Base-by-base conservation (phyloP, 2,329 filamentous ascomycete species). In the Verticillium tricorpus region DNA sequence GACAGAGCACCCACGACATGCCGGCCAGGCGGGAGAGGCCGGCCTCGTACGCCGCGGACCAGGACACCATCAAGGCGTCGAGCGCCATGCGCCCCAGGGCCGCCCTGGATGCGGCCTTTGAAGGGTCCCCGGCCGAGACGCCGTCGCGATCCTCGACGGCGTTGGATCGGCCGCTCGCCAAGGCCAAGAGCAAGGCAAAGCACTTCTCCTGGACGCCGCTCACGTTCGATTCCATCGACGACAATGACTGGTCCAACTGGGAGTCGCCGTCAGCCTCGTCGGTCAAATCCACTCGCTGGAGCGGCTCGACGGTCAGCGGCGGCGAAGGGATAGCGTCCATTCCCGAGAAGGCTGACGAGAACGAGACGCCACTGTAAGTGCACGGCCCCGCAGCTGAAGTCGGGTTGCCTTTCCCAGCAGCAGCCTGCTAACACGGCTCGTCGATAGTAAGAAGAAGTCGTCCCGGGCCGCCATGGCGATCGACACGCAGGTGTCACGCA, bases 231-330 rank as follows among this genome's bases (percentile, higher is more conserved):
- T 77, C 79, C 54, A 76, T 84, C 61, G 82, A 88, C 64, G 86
- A 87, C 68, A 84, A 81, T 66, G 85, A 87, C 72, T 89, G 86
- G 86, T 80, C 83, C 8, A 88, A 82, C 71, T 89, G 87, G 86
- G 86, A 89, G 63, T 80, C 79, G 19, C 79, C 81, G 52, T 40
- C 60, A n/a, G 78, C 76, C 37, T 83, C 85, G 2, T 78, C 77
- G 60, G 72, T 71, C 45, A 83, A 84, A 71, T 83, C 83, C 17
- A 80, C 85, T 17, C 79, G 86, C 64, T 89, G 86, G 86, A 89
- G 86, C 72, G 86, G 85, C 54, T 87, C 82, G 63, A 87, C 84
- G 11, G 78, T 84, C 62, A 71, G 70, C 59, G 70, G 70, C 40
- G 61, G 72, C 40, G 77, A 79, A 52, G 82, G 85, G 61, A 76